Percentiles rank a stretch among this genome's conserved stretches.
phyloP scores from a whole-genome alignment of 805 yeast genomes.

The Candida dajiaensis region DNA sequence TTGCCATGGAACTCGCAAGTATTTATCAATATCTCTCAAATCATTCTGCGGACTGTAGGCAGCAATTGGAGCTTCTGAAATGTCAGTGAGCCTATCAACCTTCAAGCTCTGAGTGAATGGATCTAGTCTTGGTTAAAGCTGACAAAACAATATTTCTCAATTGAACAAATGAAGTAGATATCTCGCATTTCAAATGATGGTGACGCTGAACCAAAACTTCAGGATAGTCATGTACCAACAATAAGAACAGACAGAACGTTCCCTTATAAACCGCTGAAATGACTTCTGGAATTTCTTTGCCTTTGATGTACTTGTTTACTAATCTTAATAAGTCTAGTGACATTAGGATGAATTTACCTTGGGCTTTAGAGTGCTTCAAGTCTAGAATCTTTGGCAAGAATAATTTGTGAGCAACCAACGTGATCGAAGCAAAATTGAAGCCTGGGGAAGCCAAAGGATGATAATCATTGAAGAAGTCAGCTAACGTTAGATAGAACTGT shows the following conservation, averaged over 20 bases:
- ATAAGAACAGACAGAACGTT: slow-evolving; percentile 70
- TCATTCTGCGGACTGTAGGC: slow-evolving; percentile 59
- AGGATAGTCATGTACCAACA: slow-evolving; percentile 83
- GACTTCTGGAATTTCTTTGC: slow-evolving; percentile 53
- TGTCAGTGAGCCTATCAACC: slow-evolving; percentile 59
- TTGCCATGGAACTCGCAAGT: slow-evolving; percentile 69
- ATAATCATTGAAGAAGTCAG: slow-evolving; percentile 62
- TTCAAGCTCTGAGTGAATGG: slow-evolving; percentile 72
- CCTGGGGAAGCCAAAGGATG: slow-evolving; percentile 94
- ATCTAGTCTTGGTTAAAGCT: slow-evolving; percentile 78
- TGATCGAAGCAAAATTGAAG: slow-evolving; percentile 91
- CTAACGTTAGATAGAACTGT: slow-evolving; percentile 53
- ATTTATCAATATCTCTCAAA: slow-evolving; percentile 67
- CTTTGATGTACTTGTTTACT: slow-evolving; percentile 58
- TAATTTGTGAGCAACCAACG: slow-evolving; percentile 81
- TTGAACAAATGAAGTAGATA: slow-evolving; percentile 76
- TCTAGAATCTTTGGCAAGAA: slow-evolving; percentile 74
- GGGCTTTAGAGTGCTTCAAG: slow-evolving; percentile 49
- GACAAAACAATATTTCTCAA: slow-evolving; percentile 78
- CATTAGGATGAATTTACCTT: slow-evolving; percentile 54
- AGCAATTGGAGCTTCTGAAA: slow-evolving; percentile 51
- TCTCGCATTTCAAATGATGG: slow-evolving; percentile 59
- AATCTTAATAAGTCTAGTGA: slow-evolving; percentile 69
- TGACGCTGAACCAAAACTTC: slow-evolving; percentile 78
- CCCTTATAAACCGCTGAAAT: slow-evolving; percentile 82